Evolutionary conservation across 768 basidiomycete genomes (phyloP).

Genomic region (Megacollybia marginata): DNA sequence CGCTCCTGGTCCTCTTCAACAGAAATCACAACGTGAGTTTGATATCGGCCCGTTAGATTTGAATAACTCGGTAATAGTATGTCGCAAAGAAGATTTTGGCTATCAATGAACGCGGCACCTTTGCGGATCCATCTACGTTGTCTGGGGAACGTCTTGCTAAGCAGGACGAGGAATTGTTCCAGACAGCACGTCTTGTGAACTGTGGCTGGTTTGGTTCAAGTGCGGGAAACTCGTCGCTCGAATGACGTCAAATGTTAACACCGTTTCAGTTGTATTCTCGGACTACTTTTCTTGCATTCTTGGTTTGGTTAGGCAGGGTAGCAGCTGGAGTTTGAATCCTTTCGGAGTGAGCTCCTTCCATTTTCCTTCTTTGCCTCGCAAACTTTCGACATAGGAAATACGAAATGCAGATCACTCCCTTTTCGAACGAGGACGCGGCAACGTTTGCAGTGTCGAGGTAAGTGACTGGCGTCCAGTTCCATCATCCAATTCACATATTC

Average conservation of each 20-base stretch:
- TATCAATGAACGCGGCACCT: conserved; percentile 72
- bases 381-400: conserved; percentile 44
- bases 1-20: conserved; percentile 77
- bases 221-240: conserved; percentile 12
- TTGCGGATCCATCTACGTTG: conserved; percentile 44
- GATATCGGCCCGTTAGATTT: not conserved
- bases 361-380: not conserved
- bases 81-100: conserved; percentile 72
- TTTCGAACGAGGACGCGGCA: conserved; percentile 76
- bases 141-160: conserved; percentile 29
- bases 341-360: conserved; percentile 44
- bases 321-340: conserved; percentile 68
- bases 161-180: conserved; percentile 80
- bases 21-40: conserved; percentile 78
- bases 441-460: conserved; percentile 78
- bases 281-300: conserved; percentile 80
- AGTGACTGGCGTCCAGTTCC: conserved; percentile 4
- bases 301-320: conserved; percentile 71
- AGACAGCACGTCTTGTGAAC: conserved; percentile 71
- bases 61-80: conserved; percentile 39
- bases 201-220: conserved; percentile 70
- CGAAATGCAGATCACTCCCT: conserved; percentile 51
- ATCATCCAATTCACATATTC: not conserved
- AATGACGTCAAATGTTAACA: conserved; percentile 1
- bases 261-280: conserved; percentile 52